A percentile compares a stretch with the other conserved stretches of the same genome.
Conservation (phyloP, 2,329 filamentous ascomycete species). For the Trichoderma hamatum region DNA sequence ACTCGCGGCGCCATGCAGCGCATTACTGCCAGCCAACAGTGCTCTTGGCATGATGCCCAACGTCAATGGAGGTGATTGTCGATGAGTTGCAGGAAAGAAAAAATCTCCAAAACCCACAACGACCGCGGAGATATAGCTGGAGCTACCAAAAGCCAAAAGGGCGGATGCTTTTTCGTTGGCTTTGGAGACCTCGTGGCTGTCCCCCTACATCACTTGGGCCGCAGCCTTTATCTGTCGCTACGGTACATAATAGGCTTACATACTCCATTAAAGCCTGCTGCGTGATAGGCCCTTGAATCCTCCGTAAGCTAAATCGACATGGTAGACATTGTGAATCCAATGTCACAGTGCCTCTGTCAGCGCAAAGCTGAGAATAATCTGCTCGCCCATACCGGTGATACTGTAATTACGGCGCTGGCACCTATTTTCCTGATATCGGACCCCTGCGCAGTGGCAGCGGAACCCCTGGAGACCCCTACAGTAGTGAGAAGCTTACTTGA, state of each 20-base stretch:
- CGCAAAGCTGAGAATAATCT: constrained; percentile 11
- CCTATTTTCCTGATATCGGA: neutral
- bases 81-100: neutral
- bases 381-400: constrained; percentile 9
- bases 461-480: neutral
- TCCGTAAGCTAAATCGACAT: neutral
- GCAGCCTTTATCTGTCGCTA: constrained; percentile 16
- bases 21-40: constrained; percentile 18
- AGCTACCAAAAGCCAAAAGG: neutral
- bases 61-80: neutral
- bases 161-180: neutral
- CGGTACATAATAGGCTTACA: constrained; percentile 12
- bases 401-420: neutral
- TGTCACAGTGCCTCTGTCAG: neutral
- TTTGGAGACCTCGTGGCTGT: constrained; percentile 11
- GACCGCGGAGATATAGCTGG: neutral
- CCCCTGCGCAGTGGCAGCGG: neutral
- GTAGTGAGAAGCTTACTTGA: neutral
- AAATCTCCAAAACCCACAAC: neutral
- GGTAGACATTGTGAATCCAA: neutral
- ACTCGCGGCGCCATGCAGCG: neutral
- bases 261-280: neutral
- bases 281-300: neutral
- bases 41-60: constrained; percentile 32
- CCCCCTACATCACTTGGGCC: neutral